These are phyloP conservation scores for Conringia planisiliqua DNA, from an alignment of 345 rosid genomes.

Conservation along the genomic window DNA sequence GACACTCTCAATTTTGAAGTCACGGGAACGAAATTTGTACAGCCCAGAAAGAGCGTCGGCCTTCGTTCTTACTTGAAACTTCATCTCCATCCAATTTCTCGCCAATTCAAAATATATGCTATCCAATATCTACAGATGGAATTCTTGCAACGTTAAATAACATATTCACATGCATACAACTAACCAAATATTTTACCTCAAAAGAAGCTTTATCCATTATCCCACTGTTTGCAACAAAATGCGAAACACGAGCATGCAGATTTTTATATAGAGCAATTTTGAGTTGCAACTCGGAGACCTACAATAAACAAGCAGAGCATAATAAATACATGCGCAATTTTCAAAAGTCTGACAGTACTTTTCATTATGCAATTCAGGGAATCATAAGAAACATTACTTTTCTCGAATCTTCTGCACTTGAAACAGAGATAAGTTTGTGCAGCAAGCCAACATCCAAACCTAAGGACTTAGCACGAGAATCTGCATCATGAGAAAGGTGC, in stretches of 20 bases:
- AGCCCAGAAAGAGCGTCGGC: constrained; percentile 55
- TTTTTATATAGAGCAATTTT: constrained; percentile 55
- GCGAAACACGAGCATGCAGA: constrained; percentile 59
- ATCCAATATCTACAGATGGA: constrained; percentile 56
- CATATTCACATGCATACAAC: constrained; percentile 6
- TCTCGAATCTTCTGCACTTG: constrained; percentile 40
- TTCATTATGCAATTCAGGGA: constrained; percentile 5
- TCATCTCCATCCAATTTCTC: constrained; percentile 72
- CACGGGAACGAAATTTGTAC: constrained; percentile 77
- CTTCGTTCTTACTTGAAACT: constrained; percentile 56
- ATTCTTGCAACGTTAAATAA: constrained; percentile 28
- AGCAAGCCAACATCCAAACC: constrained; percentile 48
- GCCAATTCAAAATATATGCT: constrained; percentile 57
- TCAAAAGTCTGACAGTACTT: background rate
- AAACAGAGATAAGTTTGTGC: constrained; percentile 58
- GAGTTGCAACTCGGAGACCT: constrained; percentile 54
- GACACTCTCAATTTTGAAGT: constrained; percentile 62
- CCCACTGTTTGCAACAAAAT: constrained; percentile 52
- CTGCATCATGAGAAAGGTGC: constrained; percentile 35
- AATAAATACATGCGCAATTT: background rate
- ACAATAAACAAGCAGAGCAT: constrained; percentile 18
- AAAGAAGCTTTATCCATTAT: constrained; percentile 62
- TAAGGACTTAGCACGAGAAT: constrained; percentile 42
- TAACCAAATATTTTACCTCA: constrained; percentile 41
- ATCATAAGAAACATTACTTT: constrained; percentile 38